phyloP scores from a whole-genome alignment of 179 eudicot genomes.

The Beta macrorhiza region DNA sequence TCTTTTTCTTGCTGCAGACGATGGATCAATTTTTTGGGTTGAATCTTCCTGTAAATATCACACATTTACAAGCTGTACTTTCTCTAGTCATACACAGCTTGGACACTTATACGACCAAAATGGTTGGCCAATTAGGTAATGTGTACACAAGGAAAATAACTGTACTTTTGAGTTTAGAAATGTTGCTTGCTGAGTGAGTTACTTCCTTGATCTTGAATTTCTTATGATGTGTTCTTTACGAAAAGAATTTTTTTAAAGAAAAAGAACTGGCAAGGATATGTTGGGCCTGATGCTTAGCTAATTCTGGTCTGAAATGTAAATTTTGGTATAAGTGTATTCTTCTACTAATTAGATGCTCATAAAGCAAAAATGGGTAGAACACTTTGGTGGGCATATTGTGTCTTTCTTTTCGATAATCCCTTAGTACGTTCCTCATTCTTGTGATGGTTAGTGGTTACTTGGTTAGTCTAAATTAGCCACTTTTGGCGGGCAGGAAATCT shows the following conservation, averaged over 20 bases:
- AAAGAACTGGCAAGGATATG: neutral
- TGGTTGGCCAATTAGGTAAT: conserved; percentile 71
- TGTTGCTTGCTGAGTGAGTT: neutral
- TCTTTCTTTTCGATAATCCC: too few species aligned
- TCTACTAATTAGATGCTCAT: neutral
- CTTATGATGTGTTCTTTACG: neutral
- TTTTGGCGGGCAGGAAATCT: neutral
- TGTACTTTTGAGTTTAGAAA: neutral
- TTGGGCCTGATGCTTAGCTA: neutral
- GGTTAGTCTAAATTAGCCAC: neutral
- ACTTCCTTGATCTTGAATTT: neutral
- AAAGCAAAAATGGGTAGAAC: neutral
- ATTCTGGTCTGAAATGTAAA: neutral
- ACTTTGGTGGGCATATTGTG: neutral
- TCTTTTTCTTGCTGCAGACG: conserved; percentile 54
- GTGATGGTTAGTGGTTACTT: neutral
- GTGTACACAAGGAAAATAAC: conserved; percentile 5
- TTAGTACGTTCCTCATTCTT: neutral
- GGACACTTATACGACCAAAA: conserved; percentile 63
- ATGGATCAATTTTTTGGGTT: conserved; percentile 80
- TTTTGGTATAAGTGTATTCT: neutral
- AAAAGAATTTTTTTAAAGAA: neutral
- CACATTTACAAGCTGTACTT: conserved; percentile 83
- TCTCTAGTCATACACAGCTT: conserved; percentile 76
- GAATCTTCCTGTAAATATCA: conserved; percentile 83